These are phyloP conservation scores for Pisolithus sp. DNA, from an alignment of 768 basidiomycete species.

Conservation along the genomic window DNA sequence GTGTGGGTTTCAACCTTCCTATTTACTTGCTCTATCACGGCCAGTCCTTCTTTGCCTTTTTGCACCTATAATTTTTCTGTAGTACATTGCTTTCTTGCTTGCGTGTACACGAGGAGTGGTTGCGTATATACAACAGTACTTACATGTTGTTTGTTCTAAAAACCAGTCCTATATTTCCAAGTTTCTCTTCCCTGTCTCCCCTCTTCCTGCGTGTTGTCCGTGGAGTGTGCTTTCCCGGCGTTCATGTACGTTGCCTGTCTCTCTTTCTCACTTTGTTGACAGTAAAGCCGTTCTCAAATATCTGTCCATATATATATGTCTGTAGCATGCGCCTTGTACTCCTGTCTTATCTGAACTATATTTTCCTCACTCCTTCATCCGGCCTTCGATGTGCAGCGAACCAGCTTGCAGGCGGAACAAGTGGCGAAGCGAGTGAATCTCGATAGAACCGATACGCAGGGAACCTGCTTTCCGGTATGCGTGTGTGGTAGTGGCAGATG, in stretches of 20 bases:
- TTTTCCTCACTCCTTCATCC: background rate
- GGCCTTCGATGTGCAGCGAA: background rate
- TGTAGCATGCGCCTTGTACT: background rate
- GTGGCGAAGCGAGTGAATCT: too few relatives aligned
- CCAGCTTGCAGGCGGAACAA: background rate
- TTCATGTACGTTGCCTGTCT: background rate
- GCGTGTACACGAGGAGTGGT: slow-evolving; percentile 15
- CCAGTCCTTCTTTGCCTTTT: slow-evolving; percentile 7
- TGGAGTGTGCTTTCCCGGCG: background rate
- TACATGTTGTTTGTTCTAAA: slow-evolving; percentile 8
- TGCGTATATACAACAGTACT: slow-evolving; percentile 14
- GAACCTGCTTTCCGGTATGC: too few relatives aligned
- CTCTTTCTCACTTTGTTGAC: background rate
- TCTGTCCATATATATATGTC: background rate
- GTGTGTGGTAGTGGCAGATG: too few relatives aligned
- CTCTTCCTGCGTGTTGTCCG: background rate
- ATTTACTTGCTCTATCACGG: slow-evolving; percentile 6
- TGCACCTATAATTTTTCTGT: slow-evolving; percentile 18
- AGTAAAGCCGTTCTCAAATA: background rate
- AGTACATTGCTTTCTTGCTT: slow-evolving; percentile 24
- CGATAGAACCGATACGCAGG: too few relatives aligned
- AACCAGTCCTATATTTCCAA: slow-evolving; percentile 12
- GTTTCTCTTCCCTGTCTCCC: slow-evolving; percentile 5
- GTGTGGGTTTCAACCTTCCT: slow-evolving; percentile 8
- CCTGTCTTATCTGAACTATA: background rate